Base-by-base conservation (phyloP, 768 basidiomycete genomes). In the Tricholoma sp. region DNA sequence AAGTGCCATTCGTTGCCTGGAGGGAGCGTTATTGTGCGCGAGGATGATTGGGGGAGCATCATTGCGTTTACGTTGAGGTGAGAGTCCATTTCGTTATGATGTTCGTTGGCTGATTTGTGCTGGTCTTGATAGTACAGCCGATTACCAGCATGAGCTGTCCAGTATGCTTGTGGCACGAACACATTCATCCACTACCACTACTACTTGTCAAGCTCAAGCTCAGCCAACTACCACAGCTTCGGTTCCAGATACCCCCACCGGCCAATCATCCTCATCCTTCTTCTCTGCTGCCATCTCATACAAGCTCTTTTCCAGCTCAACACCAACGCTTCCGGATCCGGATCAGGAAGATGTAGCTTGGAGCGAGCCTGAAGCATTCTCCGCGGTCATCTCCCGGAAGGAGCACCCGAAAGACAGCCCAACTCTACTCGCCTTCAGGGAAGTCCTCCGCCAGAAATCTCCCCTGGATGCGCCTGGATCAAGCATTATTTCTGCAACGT, bases 51-150 rank as follows among this genome's bases (percentile, higher is more conserved):
- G 86, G 86, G 87, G 7, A 89, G 86, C 66, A 82, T 91, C 49
- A 89, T 89, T 60, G 84, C 88, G 6, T 89, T 86, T 68, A 88
- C 86, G 7, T 69, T 89, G 50, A 86, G 85, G 86, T 86, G 58
- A 17, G 72, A 65, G 33, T 24, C 33, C 50, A 39, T 56, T 37
- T 58, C 17, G 6, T 52, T 37, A 53, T 44, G 29, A 18, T 11
- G 45, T 42, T 44, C 31, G n/a, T 12, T 12, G n/a, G 31, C 49
- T 51, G 24, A 48, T 64, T 52, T 33, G 55, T 42, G 15, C 18
- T 55, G 51, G 4, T 24, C 55, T 60, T 42, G 61, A 20, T 61
- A 89, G 86, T 59, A 82, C 86, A 0, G 44, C 69, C 1, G 86
- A 89, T 56, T 91, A 88, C 62, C 75, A 77, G 11, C 66, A 70